These are phyloP conservation scores for Ogataea henricii DNA, from an alignment of 805 yeast genomes.

Conservation along the genomic window DNA sequence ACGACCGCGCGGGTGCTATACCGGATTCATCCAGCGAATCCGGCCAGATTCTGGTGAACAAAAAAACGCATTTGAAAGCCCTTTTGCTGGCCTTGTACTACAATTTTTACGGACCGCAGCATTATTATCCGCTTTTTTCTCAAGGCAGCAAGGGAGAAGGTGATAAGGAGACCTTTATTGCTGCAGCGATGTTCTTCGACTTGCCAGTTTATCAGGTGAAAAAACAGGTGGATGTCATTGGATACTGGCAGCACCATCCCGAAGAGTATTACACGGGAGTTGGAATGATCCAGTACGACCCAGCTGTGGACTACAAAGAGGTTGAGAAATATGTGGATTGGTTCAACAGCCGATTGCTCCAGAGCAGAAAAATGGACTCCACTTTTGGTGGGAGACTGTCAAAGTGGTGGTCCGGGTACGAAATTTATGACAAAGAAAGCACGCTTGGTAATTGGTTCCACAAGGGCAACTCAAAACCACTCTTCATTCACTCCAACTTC, in stretches of 20 bases:
- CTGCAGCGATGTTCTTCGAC: slow-evolving; percentile 48
- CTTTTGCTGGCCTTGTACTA: slow-evolving; percentile 52
- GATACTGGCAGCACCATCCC: slow-evolving; percentile 39
- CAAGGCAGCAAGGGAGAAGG: slow-evolving; percentile 57
- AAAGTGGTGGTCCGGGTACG: slow-evolving; percentile 18
- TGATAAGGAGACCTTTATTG: slow-evolving; percentile 59
- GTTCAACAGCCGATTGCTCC: slow-evolving; percentile 15
- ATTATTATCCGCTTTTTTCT: slow-evolving; percentile 48
- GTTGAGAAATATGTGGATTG: slow-evolving; percentile 20
- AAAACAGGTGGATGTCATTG: slow-evolving; percentile 50
- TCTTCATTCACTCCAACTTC: slow-evolving; percentile 55
- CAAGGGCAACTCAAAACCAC: slow-evolving; percentile 27
- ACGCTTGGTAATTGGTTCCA: slow-evolving; percentile 26
- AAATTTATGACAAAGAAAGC: slow-evolving; percentile 17
- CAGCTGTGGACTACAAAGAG: slow-evolving; percentile 42
- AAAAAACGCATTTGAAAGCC: slow-evolving; percentile 48
- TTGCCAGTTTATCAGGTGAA: slow-evolving; percentile 52
- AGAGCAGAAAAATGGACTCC: slow-evolving; percentile 7
- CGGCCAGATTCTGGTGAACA: slow-evolving; percentile 54
- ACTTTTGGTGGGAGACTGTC: slow-evolving; percentile 12
- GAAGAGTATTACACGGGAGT: slow-evolving; percentile 44
- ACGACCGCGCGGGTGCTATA: slow-evolving; percentile 53
- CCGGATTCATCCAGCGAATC: slow-evolving; percentile 59
- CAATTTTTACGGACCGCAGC: slow-evolving; percentile 52
- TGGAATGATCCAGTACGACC: slow-evolving; percentile 60